Evolutionary conservation across 208 protist species (phyloP), one percentile per base, ranked within the genome.

Genomic region (Leishmania tropica): DNA sequence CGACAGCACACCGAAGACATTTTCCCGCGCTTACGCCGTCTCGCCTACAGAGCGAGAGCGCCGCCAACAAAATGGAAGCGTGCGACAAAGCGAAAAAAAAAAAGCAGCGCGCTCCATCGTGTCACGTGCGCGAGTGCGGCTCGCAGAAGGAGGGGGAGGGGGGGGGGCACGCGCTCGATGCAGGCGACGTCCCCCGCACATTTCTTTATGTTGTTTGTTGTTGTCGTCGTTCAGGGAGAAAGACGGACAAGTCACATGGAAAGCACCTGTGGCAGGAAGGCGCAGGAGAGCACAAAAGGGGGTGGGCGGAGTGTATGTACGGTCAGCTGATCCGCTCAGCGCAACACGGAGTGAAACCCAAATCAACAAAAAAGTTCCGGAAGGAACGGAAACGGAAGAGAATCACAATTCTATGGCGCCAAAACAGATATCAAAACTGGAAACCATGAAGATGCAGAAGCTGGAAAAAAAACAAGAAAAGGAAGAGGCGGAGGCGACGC

Each of bases 401-500:
- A 53, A 74, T 74, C 45, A 28, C 70, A 74, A 74, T 13, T 74
- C 70, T 74, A 74, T 74, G 70, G n/a, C 45, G 2, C 21, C 70
- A 53, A 51, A 17, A 31, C 24, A 37, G 70, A 53, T 17, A 72
- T 15, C 0, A 47, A 72, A 72, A 48, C 40, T 72, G 37, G 31
- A 70, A 15, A 72, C 48, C 21, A n/a, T 17, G 24, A 72, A 72
- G 1, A 47, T 72, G 24, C 40, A 17, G 15, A n/a, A 47, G 21
- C 67, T 53, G 48, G 21, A 15, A n/a, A 17, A 31, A 31, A 4
- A 48, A n/a, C n/a, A 37, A 0, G 11, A 28, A 72, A 24, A 37
- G 31, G 42, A 37, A 53, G 24, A 53, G 70, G 70, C 37, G 10
- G 70, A 74, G 40, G 42, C 28, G 45, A 31, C 31, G 45, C 24